Evolutionary conservation across 768 basidiomycete genomes (phyloP).

Genomic region (Termitomyces sp.): DNA sequence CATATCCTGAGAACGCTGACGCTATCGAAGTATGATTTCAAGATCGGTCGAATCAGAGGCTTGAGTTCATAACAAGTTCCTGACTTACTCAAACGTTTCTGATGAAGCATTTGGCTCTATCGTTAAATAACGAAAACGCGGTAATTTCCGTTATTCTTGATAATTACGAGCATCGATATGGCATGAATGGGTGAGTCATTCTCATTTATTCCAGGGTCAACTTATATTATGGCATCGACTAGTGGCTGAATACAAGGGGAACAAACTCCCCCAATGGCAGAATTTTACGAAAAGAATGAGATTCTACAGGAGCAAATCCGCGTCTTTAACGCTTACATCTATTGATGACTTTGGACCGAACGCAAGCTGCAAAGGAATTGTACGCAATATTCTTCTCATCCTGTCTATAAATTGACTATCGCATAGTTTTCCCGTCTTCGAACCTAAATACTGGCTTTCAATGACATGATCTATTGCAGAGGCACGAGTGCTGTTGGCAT

Average conservation of each 20-base stretch:
- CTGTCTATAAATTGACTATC: background rate
- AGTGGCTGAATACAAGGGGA: no score
- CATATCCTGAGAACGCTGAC: no score
- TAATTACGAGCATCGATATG: no score
- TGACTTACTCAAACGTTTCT: no score
- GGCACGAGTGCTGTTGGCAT: constrained; percentile 31
- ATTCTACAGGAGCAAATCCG: constrained; percentile 20
- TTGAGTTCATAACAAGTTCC: no score
- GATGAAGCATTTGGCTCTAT: no score
- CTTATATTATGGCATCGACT: constrained; percentile 28
- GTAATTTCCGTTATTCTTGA: no score
- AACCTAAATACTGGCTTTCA: constrained; percentile 30
- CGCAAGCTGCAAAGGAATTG: constrained; percentile 8
- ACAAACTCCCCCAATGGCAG: no score
- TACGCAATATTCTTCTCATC: constrained; percentile 8
- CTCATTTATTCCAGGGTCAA: constrained; percentile 14
- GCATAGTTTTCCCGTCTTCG: constrained; percentile 31
- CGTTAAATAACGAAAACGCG: no score
- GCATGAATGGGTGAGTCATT: background rate
- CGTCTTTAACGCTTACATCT: background rate
- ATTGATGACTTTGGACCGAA: background rate
- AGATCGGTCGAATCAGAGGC: no score
- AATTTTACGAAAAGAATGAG: constrained; percentile 22
- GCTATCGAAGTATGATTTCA: no score
- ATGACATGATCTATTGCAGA: no score